A percentile compares a stretch with the other conserved stretches of the same genome.
phyloP scores from a whole-genome alignment of 371 early-diverging fungal genomes.

The Nematocida sp. region DNA sequence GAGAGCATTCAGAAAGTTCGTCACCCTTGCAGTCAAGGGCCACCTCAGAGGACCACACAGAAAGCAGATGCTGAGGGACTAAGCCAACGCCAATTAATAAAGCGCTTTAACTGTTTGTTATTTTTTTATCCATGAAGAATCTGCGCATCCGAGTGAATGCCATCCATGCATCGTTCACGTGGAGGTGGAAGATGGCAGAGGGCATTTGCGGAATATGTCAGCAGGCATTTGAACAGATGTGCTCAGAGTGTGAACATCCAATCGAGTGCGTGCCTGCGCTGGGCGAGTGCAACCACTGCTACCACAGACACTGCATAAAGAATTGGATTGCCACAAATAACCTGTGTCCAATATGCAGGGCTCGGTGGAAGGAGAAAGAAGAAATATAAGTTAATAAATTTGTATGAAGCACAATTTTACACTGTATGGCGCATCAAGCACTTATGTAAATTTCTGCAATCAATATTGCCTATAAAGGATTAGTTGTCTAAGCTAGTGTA shows the following conservation, averaged over 20 bases:
- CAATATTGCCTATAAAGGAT: too few species aligned
- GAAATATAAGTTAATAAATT: background rate
- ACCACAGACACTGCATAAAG: constrained; percentile 69
- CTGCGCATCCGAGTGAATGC: constrained; percentile 63
- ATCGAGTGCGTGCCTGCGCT: constrained; percentile 68
- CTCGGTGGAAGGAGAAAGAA: constrained; percentile 61
- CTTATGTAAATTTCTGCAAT: too few species aligned
- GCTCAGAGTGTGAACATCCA: constrained; percentile 69
- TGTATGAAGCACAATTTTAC: too few species aligned
- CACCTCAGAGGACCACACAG: constrained; percentile 21
- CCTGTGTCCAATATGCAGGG: constrained; percentile 70
- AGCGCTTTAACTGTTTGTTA: constrained; percentile 4
- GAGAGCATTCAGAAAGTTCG: constrained; percentile 37
- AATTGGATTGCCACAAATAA: constrained; percentile 66
- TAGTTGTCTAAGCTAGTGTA: too few species aligned
- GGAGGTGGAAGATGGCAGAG: constrained; percentile 69
- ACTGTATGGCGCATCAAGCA: too few species aligned
- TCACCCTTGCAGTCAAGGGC: constrained; percentile 11
- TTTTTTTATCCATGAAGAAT: constrained; percentile 5
- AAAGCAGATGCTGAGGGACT: constrained; percentile 17
- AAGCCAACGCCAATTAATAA: constrained; percentile 2
- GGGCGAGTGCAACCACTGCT: constrained; percentile 69
- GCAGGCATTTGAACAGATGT: constrained; percentile 70
- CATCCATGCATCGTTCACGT: constrained; percentile 61
- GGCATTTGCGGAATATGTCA: constrained; percentile 71